Base-by-base conservation (phyloP, 306 rosid genomes). In the Begonia masoniana region DNA sequence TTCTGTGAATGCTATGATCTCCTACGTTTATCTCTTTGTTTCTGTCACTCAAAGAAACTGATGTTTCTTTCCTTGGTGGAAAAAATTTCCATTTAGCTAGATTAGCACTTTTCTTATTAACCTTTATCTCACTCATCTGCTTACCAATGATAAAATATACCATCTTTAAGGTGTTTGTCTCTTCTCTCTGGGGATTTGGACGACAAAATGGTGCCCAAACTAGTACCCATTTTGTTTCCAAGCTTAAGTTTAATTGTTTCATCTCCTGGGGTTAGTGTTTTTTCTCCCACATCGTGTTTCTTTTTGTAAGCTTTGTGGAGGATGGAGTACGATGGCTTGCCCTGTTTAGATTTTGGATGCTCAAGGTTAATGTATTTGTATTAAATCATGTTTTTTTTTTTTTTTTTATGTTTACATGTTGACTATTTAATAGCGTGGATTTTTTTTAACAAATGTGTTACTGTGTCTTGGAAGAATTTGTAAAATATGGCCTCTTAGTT, bases 111-210 rank as follows among this genome's bases (percentile, higher is more conserved):
- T 31, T 31, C 24, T 31, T 31, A 31, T 31, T 5, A 31, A 31
- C 3, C 39, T 31, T 26, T 31, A 31, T 31, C 39, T 31, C 39
- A 1, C 5, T 31, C 39, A 31, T 7, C 9, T 31, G 39, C 39
- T 5, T 31, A 31, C 39, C 24, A 6, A 0, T 31, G 39, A 31
- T 31, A 31, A 31, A 31, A 31, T 31, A 31, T 31, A 31, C 39
- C 39, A 31, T 31, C 8, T 74, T 78, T 91, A 78, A 82, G 85
- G 61, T 91, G 97, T 75, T 68, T 91, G 80, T 87, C 78, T 58
- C 95, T 91, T 67, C 83, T 91, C 47, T 78, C 82, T 52, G 94
- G 71, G 41, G 97, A 91, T 71, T 78, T 91, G 77, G 97, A 80
- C 68, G 94, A 83, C 79, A 74, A 70, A 72, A 76, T 67, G 66